Evolutionary conservation across 306 rosid species (phyloP).

Genomic region (Prunus mongolica): DNA sequence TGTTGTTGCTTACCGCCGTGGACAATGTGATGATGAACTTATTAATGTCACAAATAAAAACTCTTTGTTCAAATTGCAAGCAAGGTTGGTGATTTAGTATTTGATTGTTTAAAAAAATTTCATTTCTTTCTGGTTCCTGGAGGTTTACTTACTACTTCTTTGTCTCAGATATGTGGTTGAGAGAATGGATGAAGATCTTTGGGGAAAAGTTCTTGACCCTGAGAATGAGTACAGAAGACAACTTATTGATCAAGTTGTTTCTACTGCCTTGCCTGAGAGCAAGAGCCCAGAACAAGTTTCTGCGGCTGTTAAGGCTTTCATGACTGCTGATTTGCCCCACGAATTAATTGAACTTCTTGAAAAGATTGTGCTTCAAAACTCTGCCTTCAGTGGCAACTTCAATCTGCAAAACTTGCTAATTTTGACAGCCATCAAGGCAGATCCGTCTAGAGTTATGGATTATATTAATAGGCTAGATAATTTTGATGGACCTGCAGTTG

Average conservation of each 20-base stretch:
- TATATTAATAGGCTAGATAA: constrained; percentile 90
- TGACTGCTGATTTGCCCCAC: constrained; percentile 99
- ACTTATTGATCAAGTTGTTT: constrained; percentile 96
- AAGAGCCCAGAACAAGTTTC: constrained; percentile 99
- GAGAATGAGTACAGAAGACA: constrained; percentile 90
- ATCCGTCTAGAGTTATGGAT: constrained; percentile 98
- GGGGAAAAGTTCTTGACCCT: constrained; percentile 89
- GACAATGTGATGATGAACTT: constrained; percentile 98
- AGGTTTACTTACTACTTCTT: constrained; percentile 23
- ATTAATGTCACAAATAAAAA: constrained; percentile 92
- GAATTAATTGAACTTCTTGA: constrained; percentile 99
- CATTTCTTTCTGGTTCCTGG: neutral
- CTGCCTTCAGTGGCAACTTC: constrained; percentile 98
- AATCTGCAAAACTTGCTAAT: constrained; percentile 94
- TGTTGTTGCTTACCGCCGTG: constrained; percentile 94
- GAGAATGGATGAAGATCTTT: constrained; percentile 95
- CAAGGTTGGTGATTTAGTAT: constrained; percentile 64
- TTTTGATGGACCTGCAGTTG: constrained; percentile 98
- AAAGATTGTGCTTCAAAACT: constrained; percentile 98
- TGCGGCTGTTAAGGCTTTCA: constrained; percentile 98
- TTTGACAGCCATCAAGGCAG: constrained; percentile 97
- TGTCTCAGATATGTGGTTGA: constrained; percentile 89
- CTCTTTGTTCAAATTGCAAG: constrained; percentile 95
- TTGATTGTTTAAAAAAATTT: neutral
- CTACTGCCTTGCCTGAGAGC: constrained; percentile 99